Percentiles rank a stretch among this genome's conserved stretches.
Evolutionary conservation across 495 filamentous ascomycete genomes (phyloP).

Genomic region (Trichoderma asperelloides): DNA sequence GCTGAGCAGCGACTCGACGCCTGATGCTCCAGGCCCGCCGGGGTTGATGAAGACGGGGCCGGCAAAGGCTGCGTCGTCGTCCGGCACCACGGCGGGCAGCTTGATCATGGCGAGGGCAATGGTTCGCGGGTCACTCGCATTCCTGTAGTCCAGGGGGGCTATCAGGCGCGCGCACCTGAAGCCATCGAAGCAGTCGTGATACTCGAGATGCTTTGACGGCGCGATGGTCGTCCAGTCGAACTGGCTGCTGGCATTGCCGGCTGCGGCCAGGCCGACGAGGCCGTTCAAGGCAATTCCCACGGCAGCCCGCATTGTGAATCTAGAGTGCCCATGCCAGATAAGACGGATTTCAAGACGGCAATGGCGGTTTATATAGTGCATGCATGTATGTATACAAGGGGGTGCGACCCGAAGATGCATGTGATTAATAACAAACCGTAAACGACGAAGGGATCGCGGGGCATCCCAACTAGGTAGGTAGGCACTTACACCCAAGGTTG

Average conservation of each 20-base stretch:
- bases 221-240: slow-evolving; percentile 19
- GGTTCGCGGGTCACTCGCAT: slow-evolving; percentile 10
- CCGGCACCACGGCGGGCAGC: slow-evolving; percentile 24
- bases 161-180: slow-evolving; percentile 34
- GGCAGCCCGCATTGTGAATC: neutral
- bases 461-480: neutral
- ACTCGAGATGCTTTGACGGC: slow-evolving; percentile 22
- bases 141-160: slow-evolving; percentile 36
- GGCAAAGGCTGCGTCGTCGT: slow-evolving; percentile 17
- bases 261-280: neutral
- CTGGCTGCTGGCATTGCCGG: neutral
- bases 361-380: neutral
- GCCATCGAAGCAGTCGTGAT: slow-evolving; percentile 27
- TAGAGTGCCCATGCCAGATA: neutral
- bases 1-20: slow-evolving; percentile 17
- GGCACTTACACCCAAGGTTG: neutral
- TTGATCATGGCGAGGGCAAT: slow-evolving; percentile 28
- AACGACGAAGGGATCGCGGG: neutral
- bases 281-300: neutral
- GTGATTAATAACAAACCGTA: no score
- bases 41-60: slow-evolving; percentile 37
- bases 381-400: neutral
- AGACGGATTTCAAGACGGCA: neutral
- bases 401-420: neutral
- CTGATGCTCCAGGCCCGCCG: slow-evolving; percentile 35